Evolutionary conservation across 805 yeast species (phyloP).

Genomic region (Candida methanosorbosa): DNA sequence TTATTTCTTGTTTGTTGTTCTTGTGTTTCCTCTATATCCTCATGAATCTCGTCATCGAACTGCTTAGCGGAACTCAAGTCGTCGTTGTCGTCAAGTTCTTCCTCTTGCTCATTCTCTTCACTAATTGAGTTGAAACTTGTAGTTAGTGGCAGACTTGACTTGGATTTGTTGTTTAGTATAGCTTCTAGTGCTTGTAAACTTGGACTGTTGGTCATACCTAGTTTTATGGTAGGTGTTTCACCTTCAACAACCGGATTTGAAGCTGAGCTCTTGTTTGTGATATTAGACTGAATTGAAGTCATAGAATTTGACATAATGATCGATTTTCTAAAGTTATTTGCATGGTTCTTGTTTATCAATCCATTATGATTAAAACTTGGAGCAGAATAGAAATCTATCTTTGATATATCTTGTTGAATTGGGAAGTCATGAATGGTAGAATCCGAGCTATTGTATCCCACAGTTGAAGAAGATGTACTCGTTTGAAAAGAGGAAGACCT

Average conservation of each 20-base stretch:
- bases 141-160: neutral
- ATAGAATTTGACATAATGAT: conserved; percentile 24
- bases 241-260: neutral
- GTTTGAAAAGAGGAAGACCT: conserved; percentile 29
- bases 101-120: neutral
- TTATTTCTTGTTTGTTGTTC: neutral
- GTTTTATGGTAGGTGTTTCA: conserved; percentile 22
- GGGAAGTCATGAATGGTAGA: too few species aligned
- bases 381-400: conserved; percentile 22
- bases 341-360: conserved; percentile 16
- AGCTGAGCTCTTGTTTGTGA: neutral
- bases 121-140: neutral
- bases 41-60: neutral
- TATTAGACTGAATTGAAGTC: conserved; percentile 12
- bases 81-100: neutral
- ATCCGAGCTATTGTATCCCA: conserved; percentile 2
- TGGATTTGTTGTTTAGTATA: conserved; percentile 18
- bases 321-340: conserved; percentile 22
- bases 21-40: neutral
- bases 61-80: neutral
- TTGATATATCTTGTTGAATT: too few species aligned
- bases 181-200: conserved; percentile 26
- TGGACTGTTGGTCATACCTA: conserved; percentile 27
- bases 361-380: conserved; percentile 18
- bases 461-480: conserved; percentile 21